These are phyloP conservation scores for Populus tremula DNA, from an alignment of 345 rosid species.

Conservation along the genomic window DNA sequence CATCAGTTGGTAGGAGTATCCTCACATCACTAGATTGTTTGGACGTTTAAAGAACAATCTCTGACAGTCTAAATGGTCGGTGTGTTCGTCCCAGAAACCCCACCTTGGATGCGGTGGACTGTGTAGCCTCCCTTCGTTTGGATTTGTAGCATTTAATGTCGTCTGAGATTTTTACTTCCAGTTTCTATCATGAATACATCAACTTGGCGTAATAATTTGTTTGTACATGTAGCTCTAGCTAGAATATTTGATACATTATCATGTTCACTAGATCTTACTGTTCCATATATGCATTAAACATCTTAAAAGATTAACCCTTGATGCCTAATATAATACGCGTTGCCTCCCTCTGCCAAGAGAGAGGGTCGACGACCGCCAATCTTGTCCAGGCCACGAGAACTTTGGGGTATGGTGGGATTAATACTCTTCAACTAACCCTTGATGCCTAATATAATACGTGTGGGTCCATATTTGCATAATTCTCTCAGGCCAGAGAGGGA, in stretches of 20 bases:
- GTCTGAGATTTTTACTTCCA: neutral
- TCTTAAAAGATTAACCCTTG: neutral
- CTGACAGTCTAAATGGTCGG: constrained; percentile 18
- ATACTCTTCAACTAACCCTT: too few species aligned
- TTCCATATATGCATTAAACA: neutral
- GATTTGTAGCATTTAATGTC: neutral
- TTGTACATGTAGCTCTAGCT: neutral
- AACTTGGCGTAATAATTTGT: too few species aligned
- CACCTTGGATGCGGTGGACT: too few species aligned
- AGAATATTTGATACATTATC: neutral
- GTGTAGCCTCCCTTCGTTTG: neutral
- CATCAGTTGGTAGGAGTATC: neutral
- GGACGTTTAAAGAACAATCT: constrained; percentile 16
- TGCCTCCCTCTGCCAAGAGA: constrained; percentile 16
- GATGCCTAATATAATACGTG: neutral
- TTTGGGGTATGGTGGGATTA: constrained; percentile 21
- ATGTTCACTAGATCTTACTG: neutral
- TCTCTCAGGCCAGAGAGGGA: neutral
- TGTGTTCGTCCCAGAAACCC: neutral
- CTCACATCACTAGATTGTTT: constrained; percentile 6
- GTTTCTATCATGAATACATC: too few species aligned
- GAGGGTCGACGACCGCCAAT: constrained; percentile 70
- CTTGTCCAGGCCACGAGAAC: constrained; percentile 58
- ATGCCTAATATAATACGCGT: too few species aligned
- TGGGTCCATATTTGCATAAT: neutral